Base-by-base conservation (phyloP, 257 asterid genomes). In the Solanum chiquidenum region DNA sequence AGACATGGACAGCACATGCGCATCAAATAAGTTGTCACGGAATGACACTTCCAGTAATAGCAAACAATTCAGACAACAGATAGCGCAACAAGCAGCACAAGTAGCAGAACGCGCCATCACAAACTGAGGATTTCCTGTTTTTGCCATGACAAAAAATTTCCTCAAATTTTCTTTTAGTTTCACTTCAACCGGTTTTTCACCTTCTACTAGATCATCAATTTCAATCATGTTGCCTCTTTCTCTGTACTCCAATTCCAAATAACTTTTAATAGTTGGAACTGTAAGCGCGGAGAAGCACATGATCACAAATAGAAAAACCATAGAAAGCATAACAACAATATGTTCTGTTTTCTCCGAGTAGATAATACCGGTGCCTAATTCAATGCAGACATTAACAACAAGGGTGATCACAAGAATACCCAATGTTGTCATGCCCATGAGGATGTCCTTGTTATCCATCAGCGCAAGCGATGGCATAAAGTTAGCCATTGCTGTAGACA, bases 271-370 rank as follows among this genome's bases (percentile, higher is more conserved):
- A 1, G 62, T 72, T 31, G 90, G 90, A 73, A 83, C 79, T 42
- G 85, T n/a, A 16, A 83, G 29, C 13, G 94, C 92, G 2, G 98
- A 93, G 14, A 96, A 93, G 66, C 92, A 69, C 88, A 87, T 42
- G 69, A 93, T 89, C 4, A 87, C 91, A 12, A 93, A 91, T 90
- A 94, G 38, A 68, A 93, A 88, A 40, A 95, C 29, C 92, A 95
- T 91, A 13, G 94, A 64, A 68, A 88, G 83, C 91, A 95, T 89
- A 6, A 90, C 88, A 3, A 91, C 44, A 6, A 86, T 91, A 25
- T 93, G 94, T 79, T 94, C 98, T 8, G 64, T 84, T 93, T 93
- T 91, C 21, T 88, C 62, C 3, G 91, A 55, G 71, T 20, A 88
- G 73, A 38, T 25, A 55, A 35, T 34, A 23, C 71, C 38, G 4